Evolutionary conservation across 768 basidiomycete species (phyloP).

Genomic region (Tephrocybe sp.): DNA sequence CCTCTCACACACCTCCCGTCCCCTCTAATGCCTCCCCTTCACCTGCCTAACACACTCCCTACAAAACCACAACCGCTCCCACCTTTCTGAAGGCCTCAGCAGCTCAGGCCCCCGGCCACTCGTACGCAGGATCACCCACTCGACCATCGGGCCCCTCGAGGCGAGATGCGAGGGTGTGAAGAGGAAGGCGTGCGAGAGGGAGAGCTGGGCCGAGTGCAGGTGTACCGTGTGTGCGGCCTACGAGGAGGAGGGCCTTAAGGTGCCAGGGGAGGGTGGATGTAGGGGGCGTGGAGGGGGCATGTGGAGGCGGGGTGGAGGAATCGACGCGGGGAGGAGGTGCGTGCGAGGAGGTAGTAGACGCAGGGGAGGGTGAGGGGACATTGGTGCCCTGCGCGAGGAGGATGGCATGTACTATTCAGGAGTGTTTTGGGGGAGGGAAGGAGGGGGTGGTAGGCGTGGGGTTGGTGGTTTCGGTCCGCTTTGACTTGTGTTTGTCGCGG

Average conservation of each 20-base stretch:
- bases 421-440: slow-evolving; percentile 16
- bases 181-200: slow-evolving; percentile 41
- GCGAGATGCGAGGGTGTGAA: slow-evolving; percentile 36
- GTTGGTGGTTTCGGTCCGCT: no score
- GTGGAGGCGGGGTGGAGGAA: slow-evolving; percentile 42
- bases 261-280: slow-evolving; percentile 35
- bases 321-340: slow-evolving; percentile 32
- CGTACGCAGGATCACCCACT: slow-evolving; percentile 42
- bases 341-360: slow-evolving; percentile 49
- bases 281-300: slow-evolving; percentile 26
- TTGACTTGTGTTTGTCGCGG: neutral
- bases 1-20: slow-evolving; percentile 38
- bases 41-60: slow-evolving; percentile 30
- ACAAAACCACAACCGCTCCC: slow-evolving; percentile 37
- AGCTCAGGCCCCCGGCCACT: slow-evolving; percentile 32
- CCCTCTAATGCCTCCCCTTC: slow-evolving; percentile 29
- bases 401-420: slow-evolving; percentile 44
- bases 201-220: slow-evolving; percentile 40
- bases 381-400: slow-evolving; percentile 40
- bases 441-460: neutral
- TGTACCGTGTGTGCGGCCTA: slow-evolving; percentile 43
- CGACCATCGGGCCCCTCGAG: slow-evolving; percentile 38
- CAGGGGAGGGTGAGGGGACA: slow-evolving; percentile 44
- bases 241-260: slow-evolving; percentile 37
- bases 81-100: slow-evolving; percentile 32